A percentile compares a stretch with the other conserved stretches of the same genome.
phyloP scores from a whole-genome alignment of 2,329 filamentous ascomycete genomes.

The Neocatenulostroma microsporum region DNA sequence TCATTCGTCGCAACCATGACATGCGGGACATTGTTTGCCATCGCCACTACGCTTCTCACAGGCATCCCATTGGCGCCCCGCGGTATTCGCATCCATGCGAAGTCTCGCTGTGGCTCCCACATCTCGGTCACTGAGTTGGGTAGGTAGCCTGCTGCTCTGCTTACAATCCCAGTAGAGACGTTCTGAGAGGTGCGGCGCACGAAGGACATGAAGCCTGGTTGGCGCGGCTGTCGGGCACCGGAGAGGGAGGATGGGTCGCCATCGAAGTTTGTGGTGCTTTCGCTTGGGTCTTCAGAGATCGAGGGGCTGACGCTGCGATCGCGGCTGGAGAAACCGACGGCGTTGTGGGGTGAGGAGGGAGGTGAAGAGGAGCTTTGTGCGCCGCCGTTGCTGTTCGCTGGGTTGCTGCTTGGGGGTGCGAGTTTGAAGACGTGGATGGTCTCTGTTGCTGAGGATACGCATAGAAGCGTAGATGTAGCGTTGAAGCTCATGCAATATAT shows the following conservation, averaged over 20 bases:
- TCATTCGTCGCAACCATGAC: slow-evolving; percentile 98
- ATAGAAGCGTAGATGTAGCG: slow-evolving; percentile 81
- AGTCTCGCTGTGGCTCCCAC: slow-evolving; percentile 92
- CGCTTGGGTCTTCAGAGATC: slow-evolving; percentile 14
- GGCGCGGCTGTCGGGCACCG: slow-evolving; percentile 35
- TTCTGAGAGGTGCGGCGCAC: slow-evolving; percentile 91
- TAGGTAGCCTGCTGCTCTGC: slow-evolving; percentile 83
- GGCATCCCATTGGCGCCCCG: slow-evolving; percentile 49
- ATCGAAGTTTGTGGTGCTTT: slow-evolving; percentile 31
- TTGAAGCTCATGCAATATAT: slow-evolving; percentile 99
- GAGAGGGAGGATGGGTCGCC: slow-evolving; percentile 16
- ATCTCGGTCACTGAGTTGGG: slow-evolving; percentile 93
- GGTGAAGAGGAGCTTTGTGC: slow-evolving; percentile 16
- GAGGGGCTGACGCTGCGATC: slow-evolving; percentile 38
- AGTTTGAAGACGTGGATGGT: slow-evolving; percentile 96
- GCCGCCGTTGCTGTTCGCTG: slow-evolving; percentile 13
- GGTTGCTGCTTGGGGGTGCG: slow-evolving; percentile 36
- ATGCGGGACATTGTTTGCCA: slow-evolving; percentile 89
- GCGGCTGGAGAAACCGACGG: slow-evolving; percentile 13
- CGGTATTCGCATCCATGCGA: slow-evolving; percentile 92
- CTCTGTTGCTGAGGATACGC: slow-evolving; percentile 91
- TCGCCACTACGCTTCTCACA: slow-evolving; percentile 85
- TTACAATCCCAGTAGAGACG: slow-evolving; percentile 80
- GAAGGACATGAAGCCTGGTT: slow-evolving; percentile 81
- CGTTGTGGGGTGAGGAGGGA: slow-evolving; percentile 21